Conservation (phyloP, 768 basidiomycete species). For the Paxillus ammoniavirescens region DNA sequence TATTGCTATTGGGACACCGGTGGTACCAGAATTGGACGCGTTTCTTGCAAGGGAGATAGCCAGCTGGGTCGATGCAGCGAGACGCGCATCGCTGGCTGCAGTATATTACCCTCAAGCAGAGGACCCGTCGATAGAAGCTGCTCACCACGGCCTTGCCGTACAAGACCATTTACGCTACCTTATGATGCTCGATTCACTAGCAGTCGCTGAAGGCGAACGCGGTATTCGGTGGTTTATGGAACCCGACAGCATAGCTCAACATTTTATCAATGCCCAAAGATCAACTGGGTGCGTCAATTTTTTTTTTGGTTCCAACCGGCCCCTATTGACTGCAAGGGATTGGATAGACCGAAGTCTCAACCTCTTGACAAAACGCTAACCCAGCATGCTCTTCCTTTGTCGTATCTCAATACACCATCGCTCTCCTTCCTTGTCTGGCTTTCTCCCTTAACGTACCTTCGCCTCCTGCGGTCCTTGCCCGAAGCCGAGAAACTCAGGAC, state of each 20-base stretch:
- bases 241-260: conserved; percentile 18
- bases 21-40: conserved; percentile 49
- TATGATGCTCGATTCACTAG: conserved; percentile 69
- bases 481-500: conserved; percentile 8
- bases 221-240: conserved; percentile 78
- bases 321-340: neutral
- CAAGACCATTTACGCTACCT: conserved; percentile 63
- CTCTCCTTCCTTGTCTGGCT: conserved; percentile 71
- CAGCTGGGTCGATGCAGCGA: conserved; percentile 52
- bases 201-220: conserved; percentile 50
- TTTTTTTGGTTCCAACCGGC: neutral
- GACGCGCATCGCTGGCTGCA: conserved; percentile 19
- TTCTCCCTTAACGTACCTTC: conserved; percentile 68
- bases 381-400: conserved; percentile 60
- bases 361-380: conserved; percentile 68
- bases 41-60: conserved; percentile 58
- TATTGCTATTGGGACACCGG: conserved; percentile 46
- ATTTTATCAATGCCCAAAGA: conserved; percentile 18
- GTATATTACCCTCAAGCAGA: conserved; percentile 37
- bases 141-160: conserved; percentile 45
- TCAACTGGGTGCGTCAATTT: conserved; percentile 13
- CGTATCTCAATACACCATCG: conserved; percentile 65
- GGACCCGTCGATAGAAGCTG: conserved; percentile 50
- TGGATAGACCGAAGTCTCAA: conserved; percentile 38
- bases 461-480: conserved; percentile 45